Evolutionary conservation across 495 filamentous ascomycete species (phyloP).

Genomic region (Penicillium odoratum): DNA sequence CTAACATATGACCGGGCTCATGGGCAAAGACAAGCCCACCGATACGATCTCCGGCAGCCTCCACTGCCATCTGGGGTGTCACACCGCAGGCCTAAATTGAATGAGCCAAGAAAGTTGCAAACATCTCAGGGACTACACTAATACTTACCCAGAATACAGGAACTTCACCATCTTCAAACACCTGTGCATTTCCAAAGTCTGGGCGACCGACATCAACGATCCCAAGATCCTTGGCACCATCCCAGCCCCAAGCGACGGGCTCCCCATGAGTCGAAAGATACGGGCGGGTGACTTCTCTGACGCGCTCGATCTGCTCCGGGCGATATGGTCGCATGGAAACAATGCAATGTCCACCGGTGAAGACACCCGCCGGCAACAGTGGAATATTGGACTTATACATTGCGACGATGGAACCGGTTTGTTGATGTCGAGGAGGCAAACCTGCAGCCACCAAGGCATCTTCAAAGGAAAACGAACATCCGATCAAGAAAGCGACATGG

Average conservation of each 20-base stretch:
- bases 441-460: constrained; percentile 45
- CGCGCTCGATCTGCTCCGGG: constrained; percentile 41
- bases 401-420: constrained; percentile 39
- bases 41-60: constrained; percentile 42
- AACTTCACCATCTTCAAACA: constrained; percentile 40
- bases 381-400: constrained; percentile 57
- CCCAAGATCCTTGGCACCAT: constrained; percentile 43
- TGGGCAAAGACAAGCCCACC: constrained; percentile 53
- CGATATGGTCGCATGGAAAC: constrained; percentile 58
- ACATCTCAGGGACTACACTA: neutral
- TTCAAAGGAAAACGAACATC: constrained; percentile 60
- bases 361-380: constrained; percentile 52
- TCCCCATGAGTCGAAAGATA: constrained; percentile 56
- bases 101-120: neutral
- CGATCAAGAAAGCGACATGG: constrained; percentile 59
- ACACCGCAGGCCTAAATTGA: constrained; percentile 52
- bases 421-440: constrained; percentile 44
- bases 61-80: constrained; percentile 58
- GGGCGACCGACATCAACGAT: constrained; percentile 46
- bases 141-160: constrained; percentile 53
- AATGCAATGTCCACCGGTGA: constrained; percentile 46
- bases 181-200: constrained; percentile 45
- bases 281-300: constrained; percentile 47
- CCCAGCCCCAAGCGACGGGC: constrained; percentile 61
- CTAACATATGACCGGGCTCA: constrained; percentile 56